Conservation (phyloP, 768 basidiomycete genomes). For the Lentinula lateritia region DNA sequence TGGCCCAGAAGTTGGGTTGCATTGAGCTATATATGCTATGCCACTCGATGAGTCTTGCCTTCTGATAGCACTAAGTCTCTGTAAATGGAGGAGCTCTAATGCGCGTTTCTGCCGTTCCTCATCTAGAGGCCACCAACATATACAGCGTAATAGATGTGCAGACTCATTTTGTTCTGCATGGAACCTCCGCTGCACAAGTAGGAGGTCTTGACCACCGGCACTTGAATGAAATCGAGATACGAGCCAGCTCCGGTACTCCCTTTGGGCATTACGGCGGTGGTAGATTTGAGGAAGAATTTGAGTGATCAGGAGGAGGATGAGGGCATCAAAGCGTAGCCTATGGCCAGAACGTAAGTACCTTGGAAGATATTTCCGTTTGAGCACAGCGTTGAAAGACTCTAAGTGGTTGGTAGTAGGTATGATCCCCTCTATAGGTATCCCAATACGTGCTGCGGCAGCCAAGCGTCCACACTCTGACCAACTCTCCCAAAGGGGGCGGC, state of each 20-base stretch:
- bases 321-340: constrained; percentile 22
- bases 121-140: constrained; percentile 1
- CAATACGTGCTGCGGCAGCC: constrained; percentile 15
- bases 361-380: constrained; percentile 20
- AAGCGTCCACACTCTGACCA: constrained; percentile 24
- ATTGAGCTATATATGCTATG: neutral
- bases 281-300: constrained; percentile 9
- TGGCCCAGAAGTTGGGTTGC: neutral
- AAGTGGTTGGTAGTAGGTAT: constrained; percentile 8
- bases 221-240: neutral
- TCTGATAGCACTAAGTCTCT: neutral
- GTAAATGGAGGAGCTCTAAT: neutral
- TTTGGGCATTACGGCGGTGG: neutral
- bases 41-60: no score
- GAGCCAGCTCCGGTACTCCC: neutral
- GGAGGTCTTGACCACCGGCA: neutral
- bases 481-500: constrained; percentile 21
- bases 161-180: neutral
- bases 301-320: constrained; percentile 11
- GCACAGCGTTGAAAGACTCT: constrained; percentile 23
- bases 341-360: constrained; percentile 17
- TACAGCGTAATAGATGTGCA: neutral
- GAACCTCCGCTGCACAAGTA: neutral
- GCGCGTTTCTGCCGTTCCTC: neutral
- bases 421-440: constrained; percentile 14